Percentiles rank a stretch among this genome's conserved stretches.
These are phyloP conservation scores for Debaryomyces hansenii DNA, from an alignment of 805 yeast species.

Conservation along the genomic window DNA sequence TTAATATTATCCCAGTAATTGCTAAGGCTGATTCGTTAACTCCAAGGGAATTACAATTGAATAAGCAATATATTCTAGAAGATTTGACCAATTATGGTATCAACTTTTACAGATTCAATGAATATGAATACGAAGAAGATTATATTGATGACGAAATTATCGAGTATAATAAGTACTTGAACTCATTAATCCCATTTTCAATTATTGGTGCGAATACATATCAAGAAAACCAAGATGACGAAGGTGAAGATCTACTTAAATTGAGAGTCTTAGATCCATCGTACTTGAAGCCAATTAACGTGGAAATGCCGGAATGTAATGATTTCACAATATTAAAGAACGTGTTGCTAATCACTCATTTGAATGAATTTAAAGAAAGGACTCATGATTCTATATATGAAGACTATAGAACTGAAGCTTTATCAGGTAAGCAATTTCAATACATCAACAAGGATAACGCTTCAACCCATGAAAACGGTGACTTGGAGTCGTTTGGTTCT, in stretches of 20 bases:
- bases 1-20: slow-evolving; percentile 44
- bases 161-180: slow-evolving; percentile 64
- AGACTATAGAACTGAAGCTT: slow-evolving; percentile 83
- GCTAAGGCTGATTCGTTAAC: slow-evolving; percentile 46
- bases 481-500: slow-evolving; percentile 5
- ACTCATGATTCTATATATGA: slow-evolving; percentile 88
- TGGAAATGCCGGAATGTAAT: slow-evolving; percentile 70
- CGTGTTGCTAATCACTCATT: slow-evolving; percentile 76
- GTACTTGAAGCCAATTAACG: slow-evolving; percentile 57
- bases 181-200: slow-evolving; percentile 65
- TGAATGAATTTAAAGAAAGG: slow-evolving; percentile 83
- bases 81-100: slow-evolving; percentile 71
- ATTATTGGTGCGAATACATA: slow-evolving; percentile 68
- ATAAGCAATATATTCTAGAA: slow-evolving; percentile 72
- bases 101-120: slow-evolving; percentile 71
- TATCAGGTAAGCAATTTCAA: slow-evolving; percentile 59
- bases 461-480: slow-evolving; percentile 6
- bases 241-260: slow-evolving; percentile 44
- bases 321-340: slow-evolving; percentile 82
- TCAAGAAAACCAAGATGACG: slow-evolving; percentile 35
- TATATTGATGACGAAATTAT: slow-evolving; percentile 61
- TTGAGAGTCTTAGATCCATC: slow-evolving; percentile 50
- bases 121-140: slow-evolving; percentile 54
- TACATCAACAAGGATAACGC: slow-evolving; percentile 18
- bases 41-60: slow-evolving; percentile 50